These are phyloP conservation scores for Globisporangium parvum DNA, from an alignment of 352 stramenopile species.

Conservation along the genomic window DNA sequence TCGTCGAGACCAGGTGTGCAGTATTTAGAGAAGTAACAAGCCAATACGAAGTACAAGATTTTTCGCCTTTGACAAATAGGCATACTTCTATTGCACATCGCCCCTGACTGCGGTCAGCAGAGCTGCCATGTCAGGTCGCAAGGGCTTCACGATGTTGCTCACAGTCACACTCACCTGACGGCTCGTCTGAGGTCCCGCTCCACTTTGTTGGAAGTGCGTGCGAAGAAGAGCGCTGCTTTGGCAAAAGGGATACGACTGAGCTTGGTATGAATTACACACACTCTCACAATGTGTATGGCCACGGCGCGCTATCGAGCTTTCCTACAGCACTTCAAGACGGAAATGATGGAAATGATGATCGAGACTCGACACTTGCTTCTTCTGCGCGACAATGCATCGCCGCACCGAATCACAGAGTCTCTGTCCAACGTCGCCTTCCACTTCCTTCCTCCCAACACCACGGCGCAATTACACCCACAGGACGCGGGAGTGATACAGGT, in stretches of 20 bases:
- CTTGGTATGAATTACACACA: constrained; percentile 3
- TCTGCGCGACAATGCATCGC: background rate
- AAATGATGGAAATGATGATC: background rate
- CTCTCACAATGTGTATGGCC: constrained; percentile 5
- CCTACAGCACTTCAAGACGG: background rate
- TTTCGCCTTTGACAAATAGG: constrained; percentile 5
- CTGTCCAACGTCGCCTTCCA: constrained; percentile 1
- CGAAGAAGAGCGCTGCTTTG: constrained; percentile 1
- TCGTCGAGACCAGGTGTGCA: background rate
- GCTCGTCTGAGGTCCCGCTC: constrained; percentile 1
- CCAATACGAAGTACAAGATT: constrained; percentile 5
- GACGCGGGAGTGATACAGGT: constrained; percentile 1
- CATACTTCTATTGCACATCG: background rate
- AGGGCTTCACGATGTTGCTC: background rate
- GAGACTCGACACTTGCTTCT: background rate
- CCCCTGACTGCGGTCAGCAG: background rate
- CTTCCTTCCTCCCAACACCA: background rate
- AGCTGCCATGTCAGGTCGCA: background rate
- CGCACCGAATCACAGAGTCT: background rate
- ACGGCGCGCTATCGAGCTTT: background rate
- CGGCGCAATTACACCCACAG: constrained; percentile 1
- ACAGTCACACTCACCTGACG: background rate
- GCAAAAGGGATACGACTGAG: background rate
- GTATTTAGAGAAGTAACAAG: background rate
- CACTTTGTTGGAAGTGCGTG: background rate